Base-by-base conservation (phyloP, 2,329 filamentous ascomycete species). In the Escovopsis weberi region DNA sequence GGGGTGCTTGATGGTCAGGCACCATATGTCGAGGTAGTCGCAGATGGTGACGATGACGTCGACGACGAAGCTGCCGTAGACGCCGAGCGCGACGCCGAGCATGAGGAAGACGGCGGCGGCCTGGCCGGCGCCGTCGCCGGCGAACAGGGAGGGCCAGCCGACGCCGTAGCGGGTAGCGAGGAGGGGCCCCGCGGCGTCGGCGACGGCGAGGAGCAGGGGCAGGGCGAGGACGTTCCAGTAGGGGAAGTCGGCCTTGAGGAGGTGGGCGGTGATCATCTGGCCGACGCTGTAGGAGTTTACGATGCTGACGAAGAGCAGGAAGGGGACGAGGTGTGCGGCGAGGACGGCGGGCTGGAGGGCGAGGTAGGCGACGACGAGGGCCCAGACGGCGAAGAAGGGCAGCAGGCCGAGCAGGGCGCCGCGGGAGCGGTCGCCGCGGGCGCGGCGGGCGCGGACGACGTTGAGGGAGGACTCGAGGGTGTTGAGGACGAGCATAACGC, bases 21-120 rank as follows among this genome's bases (percentile, higher is more conserved):
- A 98, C 86, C 87, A 96, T 51, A 98, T 98, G 59, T 98, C 91
- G 47, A 96, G 72, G 60, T 94, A 94, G 60, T 98, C 91, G 65
- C 91, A 98, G 53, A 98, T 96, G 28, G 86, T 93, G 46, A 91
- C 86, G 51, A 98, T 95, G 44, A 96, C 88, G 59, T 96, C 91
- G 30, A 94, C 84, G 44, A 96, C 86, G 60, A 98, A 98, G 61
- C 87, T 94, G 46, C 86, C 88, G 64, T 98, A 95, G n/a, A 96
- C 79, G 32, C 91, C 91, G 39, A 94, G 60, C 0, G 82, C 83
- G 45, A 85, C 66, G 23, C 91, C 91, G 23, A 96, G 66, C 66
- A 88, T 89, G 57, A 80, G 74, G 63, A 94, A 96, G 59, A 94
- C 75, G 61, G 88, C 94, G 2, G 85, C 83, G 39, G 94, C 82